Evolutionary conservation across 176 grass and related monocot species (phyloP).

Genomic region (Calamus simplicifolius): DNA sequence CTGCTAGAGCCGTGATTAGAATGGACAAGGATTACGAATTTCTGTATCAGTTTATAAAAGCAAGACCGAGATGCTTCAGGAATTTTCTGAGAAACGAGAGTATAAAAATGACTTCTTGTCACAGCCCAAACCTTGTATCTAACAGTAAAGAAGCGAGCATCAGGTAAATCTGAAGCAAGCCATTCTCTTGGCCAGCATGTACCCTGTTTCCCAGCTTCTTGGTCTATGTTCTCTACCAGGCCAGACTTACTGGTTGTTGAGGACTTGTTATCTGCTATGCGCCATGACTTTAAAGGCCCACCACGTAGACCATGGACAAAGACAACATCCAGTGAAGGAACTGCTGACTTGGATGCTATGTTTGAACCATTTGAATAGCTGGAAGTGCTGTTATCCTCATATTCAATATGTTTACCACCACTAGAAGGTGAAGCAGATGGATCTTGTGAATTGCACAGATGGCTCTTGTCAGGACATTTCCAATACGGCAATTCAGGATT

Average conservation of each 20-base stretch:
- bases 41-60: background rate
- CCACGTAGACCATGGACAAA: slow-evolving; percentile 93
- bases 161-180: slow-evolving; percentile 86
- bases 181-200: slow-evolving; percentile 98
- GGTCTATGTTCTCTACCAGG: slow-evolving; percentile 85
- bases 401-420: slow-evolving; percentile 22
- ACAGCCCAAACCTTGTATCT: slow-evolving; percentile 81
- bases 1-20: background rate
- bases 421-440: slow-evolving; percentile 14
- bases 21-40: background rate
- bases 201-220: slow-evolving; percentile 89
- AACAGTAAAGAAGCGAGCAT: slow-evolving; percentile 67
- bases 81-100: background rate
- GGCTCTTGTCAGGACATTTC: slow-evolving; percentile 40
- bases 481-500: slow-evolving; percentile 74
- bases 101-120: background rate
- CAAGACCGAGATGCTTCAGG: background rate
- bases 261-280: slow-evolving; percentile 96
- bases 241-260: slow-evolving; percentile 86
- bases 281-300: slow-evolving; percentile 93
- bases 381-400: slow-evolving; percentile 12
- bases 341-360: slow-evolving; percentile 13
- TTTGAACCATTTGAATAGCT: slow-evolving; percentile 16
- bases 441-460: slow-evolving; percentile 30
- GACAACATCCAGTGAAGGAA: slow-evolving; percentile 63